A percentile compares a stretch with the other conserved stretches of the same genome.
These are phyloP conservation scores for Auriscalpium orientale DNA, from an alignment of 768 basidiomycete genomes.

Conservation along the genomic window DNA sequence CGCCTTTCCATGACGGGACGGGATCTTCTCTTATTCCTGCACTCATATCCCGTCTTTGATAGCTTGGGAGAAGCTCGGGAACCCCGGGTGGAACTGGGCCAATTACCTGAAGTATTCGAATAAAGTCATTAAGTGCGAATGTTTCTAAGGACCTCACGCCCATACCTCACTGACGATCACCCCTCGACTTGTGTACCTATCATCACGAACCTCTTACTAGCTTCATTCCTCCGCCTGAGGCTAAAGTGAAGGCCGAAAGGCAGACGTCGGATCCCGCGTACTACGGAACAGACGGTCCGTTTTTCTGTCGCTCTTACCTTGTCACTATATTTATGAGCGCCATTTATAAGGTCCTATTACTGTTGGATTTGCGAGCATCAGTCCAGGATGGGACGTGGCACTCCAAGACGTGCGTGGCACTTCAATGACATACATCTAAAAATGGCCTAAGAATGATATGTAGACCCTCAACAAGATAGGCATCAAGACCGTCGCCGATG, in stretches of 20 bases:
- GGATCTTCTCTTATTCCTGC: no score
- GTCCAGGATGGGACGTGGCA: not conserved
- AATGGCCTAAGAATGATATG: not conserved
- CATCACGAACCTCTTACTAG: no score
- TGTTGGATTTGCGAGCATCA: not conserved
- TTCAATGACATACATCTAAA: not conserved
- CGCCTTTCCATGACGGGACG: not conserved
- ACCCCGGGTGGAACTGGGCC: conserved; percentile 24
- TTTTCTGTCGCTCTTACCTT: not conserved
- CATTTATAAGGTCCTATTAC: not conserved
- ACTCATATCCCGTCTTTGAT: not conserved
- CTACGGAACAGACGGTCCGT: conserved; percentile 5
- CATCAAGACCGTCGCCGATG: conserved; percentile 18
- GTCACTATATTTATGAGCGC: not conserved
- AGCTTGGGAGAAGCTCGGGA: conserved; percentile 19
- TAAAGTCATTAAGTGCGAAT: conserved; percentile 15
- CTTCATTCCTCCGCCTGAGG: conserved; percentile 1
- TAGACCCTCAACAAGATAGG: not conserved
- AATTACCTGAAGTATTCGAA: conserved; percentile 13
- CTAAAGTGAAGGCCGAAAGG: not conserved
- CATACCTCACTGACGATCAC: no score
- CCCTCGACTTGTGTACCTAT: no score
- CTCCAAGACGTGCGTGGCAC: not conserved
- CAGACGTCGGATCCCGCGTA: conserved; percentile 3
- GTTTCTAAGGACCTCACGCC: not conserved